Conservation (phyloP, 768 basidiomycete species). For the Suillus plorans region DNA sequence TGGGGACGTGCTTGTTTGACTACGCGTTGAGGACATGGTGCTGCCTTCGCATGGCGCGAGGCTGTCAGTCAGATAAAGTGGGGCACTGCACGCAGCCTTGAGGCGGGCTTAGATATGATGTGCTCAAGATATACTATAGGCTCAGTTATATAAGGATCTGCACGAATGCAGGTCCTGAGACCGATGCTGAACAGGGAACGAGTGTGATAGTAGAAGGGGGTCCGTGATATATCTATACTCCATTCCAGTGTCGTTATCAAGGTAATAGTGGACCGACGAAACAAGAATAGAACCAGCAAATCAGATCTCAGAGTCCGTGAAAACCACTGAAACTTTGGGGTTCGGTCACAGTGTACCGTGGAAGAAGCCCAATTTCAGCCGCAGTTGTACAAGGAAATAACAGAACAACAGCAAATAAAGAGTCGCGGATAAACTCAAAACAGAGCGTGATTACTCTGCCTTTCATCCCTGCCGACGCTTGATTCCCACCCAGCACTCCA, state of each 20-base stretch:
- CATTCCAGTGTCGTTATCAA: not conserved
- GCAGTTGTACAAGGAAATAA: not conserved
- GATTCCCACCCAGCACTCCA: conserved; percentile 71
- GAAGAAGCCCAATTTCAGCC: not conserved
- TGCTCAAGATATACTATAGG: not conserved
- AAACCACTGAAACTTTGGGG: not conserved
- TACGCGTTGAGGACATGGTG: conserved; percentile 18
- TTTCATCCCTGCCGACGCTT: conserved; percentile 50
- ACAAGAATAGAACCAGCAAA: conserved; percentile 19
- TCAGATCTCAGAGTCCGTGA: not conserved
- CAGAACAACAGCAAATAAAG: not conserved
- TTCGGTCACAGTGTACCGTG: not conserved
- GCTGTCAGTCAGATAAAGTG: not conserved
- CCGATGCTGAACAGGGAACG: not conserved
- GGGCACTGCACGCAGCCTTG: conserved; percentile 12
- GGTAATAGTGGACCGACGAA: not conserved
- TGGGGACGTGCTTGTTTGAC: conserved; percentile 8
- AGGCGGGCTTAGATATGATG: conserved; percentile 12
- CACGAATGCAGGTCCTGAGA: conserved; percentile 12
- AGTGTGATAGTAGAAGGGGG: not conserved
- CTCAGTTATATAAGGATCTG: conserved; percentile 15
- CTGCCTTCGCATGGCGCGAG: conserved; percentile 14
- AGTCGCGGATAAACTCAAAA: not conserved
- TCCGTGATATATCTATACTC: not conserved
- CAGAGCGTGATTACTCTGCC: not conserved